These are phyloP conservation scores for Jamesozyma lodderae DNA, from an alignment of 805 yeast genomes.

Conservation along the genomic window DNA sequence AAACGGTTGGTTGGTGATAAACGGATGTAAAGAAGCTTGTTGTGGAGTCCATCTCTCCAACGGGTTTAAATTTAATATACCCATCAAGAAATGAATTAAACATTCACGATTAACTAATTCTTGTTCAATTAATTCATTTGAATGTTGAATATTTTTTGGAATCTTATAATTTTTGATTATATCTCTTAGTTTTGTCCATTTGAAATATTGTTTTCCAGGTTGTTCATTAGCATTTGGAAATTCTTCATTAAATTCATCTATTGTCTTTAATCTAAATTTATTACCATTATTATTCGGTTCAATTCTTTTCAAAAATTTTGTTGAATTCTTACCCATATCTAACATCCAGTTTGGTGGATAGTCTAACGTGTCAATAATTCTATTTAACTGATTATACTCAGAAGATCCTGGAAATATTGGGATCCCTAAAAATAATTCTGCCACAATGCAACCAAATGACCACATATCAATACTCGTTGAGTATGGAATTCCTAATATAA, in stretches of 20 bases:
- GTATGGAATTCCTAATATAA: slow-evolving; percentile 82
- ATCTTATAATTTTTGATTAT: slow-evolving; percentile 69
- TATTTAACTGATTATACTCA: slow-evolving; percentile 79
- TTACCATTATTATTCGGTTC: slow-evolving; percentile 1
- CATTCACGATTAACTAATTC: slow-evolving; percentile 67
- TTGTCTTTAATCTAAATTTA: slow-evolving; percentile 36
- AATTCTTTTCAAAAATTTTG: slow-evolving; percentile 40
- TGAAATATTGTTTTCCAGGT: slow-evolving; percentile 79
- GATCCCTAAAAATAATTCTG: slow-evolving; percentile 81
- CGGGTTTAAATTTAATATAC: slow-evolving; percentile 77
- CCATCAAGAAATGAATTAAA: slow-evolving; percentile 67
- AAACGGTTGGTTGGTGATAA: slow-evolving; percentile 56
- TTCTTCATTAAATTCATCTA: slow-evolving; percentile 38
- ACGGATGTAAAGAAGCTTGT: slow-evolving; percentile 88
- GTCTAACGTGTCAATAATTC: slow-evolving; percentile 77
- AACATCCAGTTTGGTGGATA: slow-evolving; percentile 93
- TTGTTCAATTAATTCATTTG: slow-evolving; percentile 41
- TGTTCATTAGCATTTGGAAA: slow-evolving; percentile 40
- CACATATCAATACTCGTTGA: slow-evolving; percentile 93
- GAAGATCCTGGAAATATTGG: slow-evolving; percentile 94
- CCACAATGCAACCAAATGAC: slow-evolving; percentile 91
- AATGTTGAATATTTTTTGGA: slow-evolving; percentile 42
- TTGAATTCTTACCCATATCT: slow-evolving; percentile 83
- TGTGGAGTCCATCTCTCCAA: slow-evolving; percentile 95
- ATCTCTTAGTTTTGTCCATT: slow-evolving; percentile 54